Evolutionary conservation across 2,329 filamentous ascomycete genomes (phyloP).

Genomic region (Neurospora sp.): DNA sequence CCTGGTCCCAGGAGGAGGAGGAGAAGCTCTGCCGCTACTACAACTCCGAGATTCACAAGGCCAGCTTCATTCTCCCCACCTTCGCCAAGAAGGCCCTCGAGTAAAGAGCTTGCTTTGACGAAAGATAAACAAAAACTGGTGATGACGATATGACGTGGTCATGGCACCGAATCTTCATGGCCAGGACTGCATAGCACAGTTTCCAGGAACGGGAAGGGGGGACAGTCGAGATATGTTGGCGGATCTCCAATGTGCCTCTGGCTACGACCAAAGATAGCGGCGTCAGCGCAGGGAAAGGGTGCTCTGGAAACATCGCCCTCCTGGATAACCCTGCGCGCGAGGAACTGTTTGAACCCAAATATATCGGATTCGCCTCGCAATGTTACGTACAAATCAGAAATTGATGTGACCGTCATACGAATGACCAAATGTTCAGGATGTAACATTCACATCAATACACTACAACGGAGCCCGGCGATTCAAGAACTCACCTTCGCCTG

Average conservation of each 20-base stretch:
- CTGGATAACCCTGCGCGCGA: neutral
- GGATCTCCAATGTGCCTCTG: neutral
- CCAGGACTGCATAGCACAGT: neutral
- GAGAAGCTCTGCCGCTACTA: constrained; percentile 92
- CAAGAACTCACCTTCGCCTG: constrained; percentile 37
- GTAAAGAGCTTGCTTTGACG: constrained; percentile 25
- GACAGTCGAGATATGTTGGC: neutral
- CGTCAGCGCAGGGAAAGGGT: neutral
- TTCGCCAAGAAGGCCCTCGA: constrained; percentile 75
- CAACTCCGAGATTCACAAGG: constrained; percentile 93
- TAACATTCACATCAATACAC: neutral
- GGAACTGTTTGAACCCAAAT: neutral
- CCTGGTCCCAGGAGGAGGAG: constrained; percentile 80
- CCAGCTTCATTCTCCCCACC: constrained; percentile 84
- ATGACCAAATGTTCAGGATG: neutral
- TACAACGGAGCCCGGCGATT: neutral
- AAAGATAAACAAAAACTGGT: neutral
- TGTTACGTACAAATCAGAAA: neutral
- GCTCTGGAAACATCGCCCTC: neutral
- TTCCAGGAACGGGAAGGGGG: neutral
- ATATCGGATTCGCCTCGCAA: neutral
- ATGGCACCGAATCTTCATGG: neutral
- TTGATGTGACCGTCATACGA: neutral
- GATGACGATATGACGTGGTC: neutral
- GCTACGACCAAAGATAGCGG: neutral